Evolutionary conservation across 352 stramenopile genomes (phyloP), one percentile per base, ranked within the genome.

Genomic region (Nothophytophthora sp.): DNA sequence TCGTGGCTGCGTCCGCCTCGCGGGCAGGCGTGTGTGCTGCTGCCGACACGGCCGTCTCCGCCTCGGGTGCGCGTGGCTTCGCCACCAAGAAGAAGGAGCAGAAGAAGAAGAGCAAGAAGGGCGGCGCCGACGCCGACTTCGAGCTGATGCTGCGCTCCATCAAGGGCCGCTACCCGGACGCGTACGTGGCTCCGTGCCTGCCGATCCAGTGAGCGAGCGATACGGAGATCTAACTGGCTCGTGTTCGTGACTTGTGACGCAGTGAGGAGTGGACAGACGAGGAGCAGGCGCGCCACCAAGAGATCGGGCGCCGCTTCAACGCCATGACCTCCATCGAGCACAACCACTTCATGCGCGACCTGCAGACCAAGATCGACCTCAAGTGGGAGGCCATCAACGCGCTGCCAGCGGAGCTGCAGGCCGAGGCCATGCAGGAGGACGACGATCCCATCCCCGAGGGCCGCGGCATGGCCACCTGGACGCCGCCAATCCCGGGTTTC

Each of bases 341-440:
- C 79, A 96, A 95, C 72, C 75, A 92, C 70, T 60, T 87, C 28
- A 93, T 93, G 83, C 78, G 81, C 44, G 84, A 95, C 69, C 40
- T 96, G 62, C 87, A 94, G 67, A 95, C 76, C 52, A 96, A 96
- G 76, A 95, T 96, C 59, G 86, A 96, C 64, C 71, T 96, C 33
- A 95, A 95, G 67, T 95, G 86, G 84, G 86, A 86, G 22, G 88
- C 88, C 20, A 96, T 96, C 67, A 94, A 94, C 52, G 80, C 85
- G 42, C 67, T 96, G 32, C 88, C 85, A 9, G 70, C 50, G 15
- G 74, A 95, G 40, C 55, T 96, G 46, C 85, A 95, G 67, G 64
- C 67, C 6, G 88, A 95, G 50, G 88, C 88, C 22, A 40, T 93
- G 24, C 76, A 94, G 41, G 50, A 72, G 22, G 88, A 96, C 55